Percentiles rank a stretch among this genome's conserved stretches.
Conservation (phyloP, 257 asterid species). For the Capsicum baccatum region DNA sequence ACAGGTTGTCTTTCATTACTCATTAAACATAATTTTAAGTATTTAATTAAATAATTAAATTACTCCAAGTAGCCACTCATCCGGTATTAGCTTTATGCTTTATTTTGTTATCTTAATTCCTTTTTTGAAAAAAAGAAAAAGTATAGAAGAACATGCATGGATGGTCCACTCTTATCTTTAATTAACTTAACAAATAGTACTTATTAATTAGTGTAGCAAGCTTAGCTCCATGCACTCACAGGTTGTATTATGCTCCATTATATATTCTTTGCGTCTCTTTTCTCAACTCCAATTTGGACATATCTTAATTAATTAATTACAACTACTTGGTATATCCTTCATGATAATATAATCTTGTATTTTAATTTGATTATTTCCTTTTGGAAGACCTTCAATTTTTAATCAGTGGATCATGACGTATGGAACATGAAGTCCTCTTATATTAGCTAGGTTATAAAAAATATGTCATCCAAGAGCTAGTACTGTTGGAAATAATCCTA, state of each 20-base stretch:
- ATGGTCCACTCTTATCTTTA: slow-evolving; percentile 19
- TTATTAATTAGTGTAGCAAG: background rate
- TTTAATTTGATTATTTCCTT: too few relatives aligned
- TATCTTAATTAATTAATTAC: slow-evolving; percentile 5
- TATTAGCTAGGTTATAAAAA: background rate
- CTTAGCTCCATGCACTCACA: slow-evolving; percentile 39
- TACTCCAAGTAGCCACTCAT: background rate
- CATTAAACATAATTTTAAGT: background rate
- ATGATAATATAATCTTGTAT: too few relatives aligned
- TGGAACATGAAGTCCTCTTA: background rate
- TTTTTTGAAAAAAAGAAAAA: background rate
- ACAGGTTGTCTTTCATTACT: slow-evolving; percentile 62
- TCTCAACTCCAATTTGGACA: slow-evolving; percentile 12
- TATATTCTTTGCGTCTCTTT: background rate
- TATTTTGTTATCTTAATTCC: slow-evolving; percentile 24
- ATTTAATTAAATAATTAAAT: slow-evolving; percentile 11
- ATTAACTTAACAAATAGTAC: background rate
- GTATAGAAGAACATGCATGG: slow-evolving; percentile 28
- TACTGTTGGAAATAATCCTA: too few relatives aligned
- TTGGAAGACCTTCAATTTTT: too few relatives aligned
- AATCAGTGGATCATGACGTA: background rate
- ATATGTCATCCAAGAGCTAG: background rate
- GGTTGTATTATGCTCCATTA: slow-evolving; percentile 28
- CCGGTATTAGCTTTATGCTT: slow-evolving; percentile 4
- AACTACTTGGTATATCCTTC: too few relatives aligned